Percentiles rank a stretch among this genome's conserved stretches.
These are phyloP conservation scores for Phellinidium pouzarii DNA, from an alignment of 1,284 basidiomycete genomes.

Conservation along the genomic window DNA sequence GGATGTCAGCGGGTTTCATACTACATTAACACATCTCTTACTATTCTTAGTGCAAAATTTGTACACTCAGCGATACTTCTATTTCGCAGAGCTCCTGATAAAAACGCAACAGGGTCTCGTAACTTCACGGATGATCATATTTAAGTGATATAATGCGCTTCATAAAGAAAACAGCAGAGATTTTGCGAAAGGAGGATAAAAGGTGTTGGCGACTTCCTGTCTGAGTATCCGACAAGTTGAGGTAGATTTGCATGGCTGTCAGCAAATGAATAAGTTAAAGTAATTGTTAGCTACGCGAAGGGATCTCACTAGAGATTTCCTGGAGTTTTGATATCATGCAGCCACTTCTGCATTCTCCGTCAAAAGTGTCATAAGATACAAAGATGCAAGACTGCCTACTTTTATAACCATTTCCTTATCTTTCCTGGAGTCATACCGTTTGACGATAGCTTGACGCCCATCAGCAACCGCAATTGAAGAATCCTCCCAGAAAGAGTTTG, in stretches of 20 bases:
- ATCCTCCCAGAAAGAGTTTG: constrained; percentile 43
- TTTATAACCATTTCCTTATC: constrained; percentile 24
- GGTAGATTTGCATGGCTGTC: constrained; percentile 47
- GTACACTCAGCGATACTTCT: constrained; percentile 9
- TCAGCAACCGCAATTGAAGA: constrained; percentile 34
- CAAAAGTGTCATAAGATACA: background rate
- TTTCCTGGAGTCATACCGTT: constrained; percentile 39
- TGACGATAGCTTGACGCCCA: constrained; percentile 35
- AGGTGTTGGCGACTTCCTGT: constrained; percentile 38
- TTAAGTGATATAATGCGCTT: background rate
- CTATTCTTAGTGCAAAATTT: constrained; percentile 4
- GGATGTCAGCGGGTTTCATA: background rate
- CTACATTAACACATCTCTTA: background rate
- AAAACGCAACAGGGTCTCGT: constrained; percentile 3
- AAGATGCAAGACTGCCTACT: background rate
- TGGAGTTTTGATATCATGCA: constrained; percentile 44
- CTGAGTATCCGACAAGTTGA: constrained; percentile 46
- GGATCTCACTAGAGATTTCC: constrained; percentile 40
- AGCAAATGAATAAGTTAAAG: constrained; percentile 2
- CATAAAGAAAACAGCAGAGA: constrained; percentile 19
- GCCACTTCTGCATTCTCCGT: constrained; percentile 36
- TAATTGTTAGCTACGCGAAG: background rate
- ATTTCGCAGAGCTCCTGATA: constrained; percentile 1
- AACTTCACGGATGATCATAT: constrained; percentile 9
- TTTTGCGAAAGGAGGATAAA: constrained; percentile 47